These are phyloP conservation scores for Solanum sitiens DNA, from an alignment of 257 asterid species.

Conservation along the genomic window DNA sequence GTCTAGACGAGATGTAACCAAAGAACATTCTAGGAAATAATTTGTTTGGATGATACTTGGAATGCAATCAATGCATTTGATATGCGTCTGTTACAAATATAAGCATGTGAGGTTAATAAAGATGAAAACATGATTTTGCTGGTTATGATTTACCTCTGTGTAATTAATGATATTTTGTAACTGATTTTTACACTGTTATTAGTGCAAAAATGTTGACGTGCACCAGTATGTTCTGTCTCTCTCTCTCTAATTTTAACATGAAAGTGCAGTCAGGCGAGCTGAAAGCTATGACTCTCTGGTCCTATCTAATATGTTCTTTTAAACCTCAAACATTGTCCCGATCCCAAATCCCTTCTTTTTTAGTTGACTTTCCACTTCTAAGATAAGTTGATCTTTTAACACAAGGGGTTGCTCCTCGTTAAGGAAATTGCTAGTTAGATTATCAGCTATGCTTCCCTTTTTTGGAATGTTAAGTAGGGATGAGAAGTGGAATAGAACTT, in stretches of 20 bases:
- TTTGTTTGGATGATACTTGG: not conserved
- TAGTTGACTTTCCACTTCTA: not conserved
- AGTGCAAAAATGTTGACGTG: slow-evolving; percentile 26
- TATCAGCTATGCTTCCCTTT: not conserved
- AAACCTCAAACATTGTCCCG: not conserved
- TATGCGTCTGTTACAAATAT: not conserved
- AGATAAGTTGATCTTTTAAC: not conserved
- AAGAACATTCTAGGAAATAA: not conserved
- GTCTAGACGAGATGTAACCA: not conserved
- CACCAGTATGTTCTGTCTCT: slow-evolving; percentile 38
- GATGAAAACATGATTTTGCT: not conserved
- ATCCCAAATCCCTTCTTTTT: not conserved
- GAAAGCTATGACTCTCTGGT: not conserved
- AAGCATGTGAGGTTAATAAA: not conserved
- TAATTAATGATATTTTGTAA: not conserved
- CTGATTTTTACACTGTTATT: not conserved
- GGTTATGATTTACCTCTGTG: not conserved
- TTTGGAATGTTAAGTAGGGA: not conserved
- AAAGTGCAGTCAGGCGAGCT: not conserved
- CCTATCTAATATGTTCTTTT: not conserved
- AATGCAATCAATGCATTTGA: not conserved
- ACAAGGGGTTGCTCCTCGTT: not conserved
- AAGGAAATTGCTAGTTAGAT: not conserved
- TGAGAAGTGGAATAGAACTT: not conserved
- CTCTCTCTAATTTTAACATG: not conserved